phyloP scores from a whole-genome alignment of 257 asterid genomes.

The Osmanthus fragrans region DNA sequence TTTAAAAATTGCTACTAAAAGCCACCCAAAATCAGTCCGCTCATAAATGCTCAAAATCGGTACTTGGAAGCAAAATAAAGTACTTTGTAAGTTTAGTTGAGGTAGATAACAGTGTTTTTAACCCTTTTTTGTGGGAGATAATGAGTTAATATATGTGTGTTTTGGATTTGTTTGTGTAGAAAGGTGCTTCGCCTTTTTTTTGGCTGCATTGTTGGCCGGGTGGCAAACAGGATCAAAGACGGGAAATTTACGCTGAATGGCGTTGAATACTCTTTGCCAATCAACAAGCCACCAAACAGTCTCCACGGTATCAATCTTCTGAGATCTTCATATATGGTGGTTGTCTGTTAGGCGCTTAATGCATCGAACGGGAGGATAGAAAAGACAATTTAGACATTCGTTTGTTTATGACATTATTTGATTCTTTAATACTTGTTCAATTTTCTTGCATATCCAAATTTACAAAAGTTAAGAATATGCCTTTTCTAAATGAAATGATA shows the following conservation, averaged over 20 bases:
- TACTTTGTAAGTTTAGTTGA: background rate
- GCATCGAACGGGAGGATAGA: background rate
- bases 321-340: background rate
- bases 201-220: conserved; percentile 98
- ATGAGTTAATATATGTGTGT: conserved; percentile 7
- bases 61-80: background rate
- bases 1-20: too few species aligned
- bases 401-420: background rate
- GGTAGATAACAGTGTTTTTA: background rate
- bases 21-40: too few species aligned
- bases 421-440: background rate
- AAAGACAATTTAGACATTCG: background rate
- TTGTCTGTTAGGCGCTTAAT: background rate
- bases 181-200: conserved; percentile 87
- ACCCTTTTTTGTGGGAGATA: background rate
- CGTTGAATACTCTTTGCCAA: conserved; percentile 60
- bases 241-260: conserved; percentile 85
- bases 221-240: conserved; percentile 91
- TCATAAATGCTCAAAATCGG: too few species aligned
- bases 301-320: conserved; percentile 68
- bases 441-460: background rate
- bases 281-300: conserved; percentile 91
- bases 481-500: background rate
- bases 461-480: background rate
- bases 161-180: conserved; percentile 43